Percentiles rank a stretch among this genome's conserved stretches.
Evolutionary conservation across 2,329 filamentous ascomycete species (phyloP).

Genomic region (Diaporthe vexans): DNA sequence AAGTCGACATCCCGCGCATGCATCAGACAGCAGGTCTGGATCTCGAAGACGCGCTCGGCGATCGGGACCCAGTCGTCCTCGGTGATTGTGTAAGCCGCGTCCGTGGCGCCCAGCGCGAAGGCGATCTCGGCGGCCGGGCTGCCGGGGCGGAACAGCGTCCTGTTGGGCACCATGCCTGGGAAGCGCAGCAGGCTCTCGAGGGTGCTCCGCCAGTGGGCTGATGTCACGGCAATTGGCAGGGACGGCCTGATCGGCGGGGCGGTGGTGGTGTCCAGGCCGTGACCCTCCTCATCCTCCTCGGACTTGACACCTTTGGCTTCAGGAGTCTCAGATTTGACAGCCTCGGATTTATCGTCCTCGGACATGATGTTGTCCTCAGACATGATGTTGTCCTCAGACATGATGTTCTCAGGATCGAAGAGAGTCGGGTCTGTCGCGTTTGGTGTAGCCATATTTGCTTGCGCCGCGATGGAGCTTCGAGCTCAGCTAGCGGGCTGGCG

Average conservation of each 20-base stretch:
- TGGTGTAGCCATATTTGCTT: not conserved
- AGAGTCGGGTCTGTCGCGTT: not conserved
- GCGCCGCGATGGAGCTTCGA: not conserved
- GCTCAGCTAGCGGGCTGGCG: not conserved
- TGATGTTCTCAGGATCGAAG: no score
- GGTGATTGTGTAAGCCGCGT: not conserved
- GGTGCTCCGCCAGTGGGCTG: not conserved
- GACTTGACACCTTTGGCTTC: not conserved
- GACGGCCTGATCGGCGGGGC: no score
- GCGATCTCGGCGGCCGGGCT: not conserved
- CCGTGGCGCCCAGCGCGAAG: not conserved
- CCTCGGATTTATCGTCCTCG: not conserved
- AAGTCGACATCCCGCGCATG: not conserved
- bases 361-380: no score
- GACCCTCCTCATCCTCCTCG: not conserved
- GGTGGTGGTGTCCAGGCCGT: no score
- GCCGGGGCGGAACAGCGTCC: not conserved
- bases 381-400: not conserved
- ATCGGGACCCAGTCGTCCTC: not conserved
- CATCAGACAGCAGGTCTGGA: slow-evolving; percentile 11
- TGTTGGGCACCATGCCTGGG: not conserved
- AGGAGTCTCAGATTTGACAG: not conserved
- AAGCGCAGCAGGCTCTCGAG: slow-evolving; percentile 2
- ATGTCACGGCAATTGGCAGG: not conserved
- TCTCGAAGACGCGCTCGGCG: slow-evolving; percentile 13